Base-by-base conservation (phyloP, 2,329 filamentous ascomycete species). In the Lachnellula cervina region DNA sequence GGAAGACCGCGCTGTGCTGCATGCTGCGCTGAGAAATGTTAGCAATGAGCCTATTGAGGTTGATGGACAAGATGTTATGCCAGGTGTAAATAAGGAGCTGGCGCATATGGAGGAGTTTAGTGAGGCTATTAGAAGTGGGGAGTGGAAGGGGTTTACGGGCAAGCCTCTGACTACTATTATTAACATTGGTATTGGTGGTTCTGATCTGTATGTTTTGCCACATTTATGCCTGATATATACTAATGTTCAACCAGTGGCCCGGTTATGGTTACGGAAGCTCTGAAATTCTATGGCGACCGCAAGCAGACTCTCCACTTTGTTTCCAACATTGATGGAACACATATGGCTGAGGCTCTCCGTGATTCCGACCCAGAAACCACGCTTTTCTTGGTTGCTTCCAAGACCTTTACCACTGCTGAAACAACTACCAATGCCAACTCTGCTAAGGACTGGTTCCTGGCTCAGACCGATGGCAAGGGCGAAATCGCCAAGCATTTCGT, bases 401-500 rank as follows among this genome's bases (percentile, higher is more conserved):
- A 99, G 87, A 99, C 94, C 61, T 99, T 99, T 77, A 99, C 94
- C 61, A 99, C 94, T 9, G 94, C 94, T 57, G 94, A 99, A 82
- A 99, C 94, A 49, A 88, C 82, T 58, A 97, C 93, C 68, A 99
- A 99, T 73, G 94, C 94, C 74, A 97, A 96, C 80, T 91, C 90
- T 32, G 94, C 94, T 62, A 99, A 99, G 83, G 76, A 81, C 51
- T 99, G 94, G 94, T 99, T 99, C 84, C 82, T 97, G 65, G 81
- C 95, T 76, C 85, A 86, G 77, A 84, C 83, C 0, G 80, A 73
- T 72, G 73, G 87, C 81, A 76, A 94, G 85, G 84, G 82, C 59
- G 87, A 96, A 28, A 95, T 99, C 66, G 90, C 94, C 66, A 99
- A 97, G 83, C 94, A 99, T 82, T 99, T 99, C 71, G 94, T 97